These are phyloP conservation scores for Lactarius pseudohatsudake DNA, from an alignment of 768 basidiomycete genomes.

Conservation along the genomic window DNA sequence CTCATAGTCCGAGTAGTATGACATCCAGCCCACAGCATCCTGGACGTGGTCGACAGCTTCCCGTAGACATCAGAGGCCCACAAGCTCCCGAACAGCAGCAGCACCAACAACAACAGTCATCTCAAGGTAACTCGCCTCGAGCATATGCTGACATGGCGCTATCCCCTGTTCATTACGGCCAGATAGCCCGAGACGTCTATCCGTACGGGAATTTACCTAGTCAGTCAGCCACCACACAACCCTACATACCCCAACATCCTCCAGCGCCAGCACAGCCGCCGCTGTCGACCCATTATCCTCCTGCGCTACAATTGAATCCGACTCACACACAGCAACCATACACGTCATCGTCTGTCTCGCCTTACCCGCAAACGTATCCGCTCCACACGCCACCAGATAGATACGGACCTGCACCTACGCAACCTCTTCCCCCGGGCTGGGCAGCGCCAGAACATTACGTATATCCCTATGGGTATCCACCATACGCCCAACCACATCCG, in stretches of 20 bases:
- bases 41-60: constrained; percentile 24
- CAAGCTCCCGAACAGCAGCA: constrained; percentile 16
- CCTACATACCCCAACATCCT: constrained; percentile 8
- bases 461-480: constrained; percentile 33
- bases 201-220: constrained; percentile 19
- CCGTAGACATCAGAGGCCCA: neutral
- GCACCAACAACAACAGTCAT: constrained; percentile 9
- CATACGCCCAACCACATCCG: constrained; percentile 33
- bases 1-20: constrained; percentile 47
- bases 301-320: constrained; percentile 25
- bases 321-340: constrained; percentile 26
- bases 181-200: constrained; percentile 25
- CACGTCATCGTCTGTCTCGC: constrained; percentile 28
- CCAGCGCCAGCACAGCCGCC: constrained; percentile 9
- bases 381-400: constrained; percentile 26
- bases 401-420: constrained; percentile 23
- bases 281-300: constrained; percentile 17
- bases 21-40: constrained; percentile 49
- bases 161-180: constrained; percentile 26
- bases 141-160: constrained; percentile 21
- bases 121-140: constrained; percentile 25
- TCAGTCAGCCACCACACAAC: constrained; percentile 14
- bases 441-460: constrained; percentile 34
- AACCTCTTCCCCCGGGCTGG: constrained; percentile 28
- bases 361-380: constrained; percentile 28